Evolutionary conservation across 2,329 filamentous ascomycete species (phyloP).

Genomic region (Rutstroemia sydowiana): DNA sequence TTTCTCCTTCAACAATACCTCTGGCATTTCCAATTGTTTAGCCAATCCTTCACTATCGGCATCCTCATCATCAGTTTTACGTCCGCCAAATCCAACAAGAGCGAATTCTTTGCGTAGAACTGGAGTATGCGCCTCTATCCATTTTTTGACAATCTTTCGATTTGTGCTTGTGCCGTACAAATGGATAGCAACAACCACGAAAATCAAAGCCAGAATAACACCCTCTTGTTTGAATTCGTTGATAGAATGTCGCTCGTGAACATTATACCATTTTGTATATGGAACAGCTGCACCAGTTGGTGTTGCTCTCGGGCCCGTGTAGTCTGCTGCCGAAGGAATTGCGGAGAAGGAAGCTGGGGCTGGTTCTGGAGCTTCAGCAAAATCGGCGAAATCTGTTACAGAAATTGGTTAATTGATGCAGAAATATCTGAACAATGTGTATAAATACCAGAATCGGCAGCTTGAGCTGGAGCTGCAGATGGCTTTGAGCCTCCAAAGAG

Average conservation of each 20-base stretch:
- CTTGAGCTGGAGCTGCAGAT: constrained; percentile 41
- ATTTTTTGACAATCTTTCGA: constrained; percentile 69
- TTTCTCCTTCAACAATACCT: constrained; percentile 72
- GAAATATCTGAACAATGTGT: constrained; percentile 24
- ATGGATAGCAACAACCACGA: constrained; percentile 70
- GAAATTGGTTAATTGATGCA: constrained; percentile 12
- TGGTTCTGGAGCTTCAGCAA: constrained; percentile 69
- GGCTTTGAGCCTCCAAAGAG: constrained; percentile 63
- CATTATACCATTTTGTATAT: constrained; percentile 93
- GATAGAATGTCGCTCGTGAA: constrained; percentile 82
- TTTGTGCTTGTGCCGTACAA: constrained; percentile 76
- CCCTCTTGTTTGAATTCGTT: constrained; percentile 85
- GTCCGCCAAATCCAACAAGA: constrained; percentile 69
- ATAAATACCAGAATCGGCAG: constrained; percentile 54
- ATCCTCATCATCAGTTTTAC: constrained; percentile 40
- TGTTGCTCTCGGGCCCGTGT: constrained; percentile 38
- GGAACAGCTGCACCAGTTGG: constrained; percentile 47
- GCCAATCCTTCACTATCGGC: constrained; percentile 35
- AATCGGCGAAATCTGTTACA: constrained; percentile 84
- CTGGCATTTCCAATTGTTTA: constrained; percentile 35
- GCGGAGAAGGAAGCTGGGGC: constrained; percentile 43
- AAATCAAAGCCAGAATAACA: constrained; percentile 67
- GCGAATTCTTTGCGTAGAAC: constrained; percentile 76
- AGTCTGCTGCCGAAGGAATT: constrained; percentile 36
- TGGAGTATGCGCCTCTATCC: constrained; percentile 69